Evolutionary conservation across 208 protist species (phyloP).

Genomic region (Crithidia acanthocephali): DNA sequence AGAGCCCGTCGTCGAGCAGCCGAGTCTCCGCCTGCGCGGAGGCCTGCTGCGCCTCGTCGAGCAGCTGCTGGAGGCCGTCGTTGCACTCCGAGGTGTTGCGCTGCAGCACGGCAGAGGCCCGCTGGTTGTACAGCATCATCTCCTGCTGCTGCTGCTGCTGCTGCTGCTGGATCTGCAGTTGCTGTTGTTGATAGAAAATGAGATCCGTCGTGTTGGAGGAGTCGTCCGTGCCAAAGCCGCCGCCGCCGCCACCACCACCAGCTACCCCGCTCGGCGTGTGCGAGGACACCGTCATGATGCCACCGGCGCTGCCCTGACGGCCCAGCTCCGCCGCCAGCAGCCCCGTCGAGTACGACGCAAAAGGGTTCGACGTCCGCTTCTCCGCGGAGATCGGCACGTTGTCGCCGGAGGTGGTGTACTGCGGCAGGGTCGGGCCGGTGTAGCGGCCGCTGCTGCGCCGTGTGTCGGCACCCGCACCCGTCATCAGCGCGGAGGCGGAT

Average conservation of each 20-base stretch:
- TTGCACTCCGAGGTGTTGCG: neutral
- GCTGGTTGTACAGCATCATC: neutral
- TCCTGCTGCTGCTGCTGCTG: neutral
- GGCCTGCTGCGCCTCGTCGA: constrained; percentile 35
- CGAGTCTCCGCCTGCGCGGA: constrained; percentile 48
- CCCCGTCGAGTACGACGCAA: constrained; percentile 6
- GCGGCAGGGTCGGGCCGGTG: neutral
- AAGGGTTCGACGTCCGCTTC: constrained; percentile 11
- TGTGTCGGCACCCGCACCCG: neutral
- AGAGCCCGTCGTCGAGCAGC: constrained; percentile 53
- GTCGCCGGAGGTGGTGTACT: constrained; percentile 6
- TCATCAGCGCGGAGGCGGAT: neutral
- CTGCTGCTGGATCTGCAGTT: no score
- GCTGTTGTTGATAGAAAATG: neutral
- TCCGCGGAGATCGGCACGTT: neutral
- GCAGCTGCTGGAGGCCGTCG: constrained; percentile 20
- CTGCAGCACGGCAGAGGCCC: neutral
- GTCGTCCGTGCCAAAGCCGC: neutral
- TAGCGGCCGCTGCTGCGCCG: constrained; percentile 12
- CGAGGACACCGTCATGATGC: neutral
- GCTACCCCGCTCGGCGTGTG: neutral
- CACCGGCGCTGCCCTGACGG: neutral
- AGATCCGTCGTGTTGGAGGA: neutral
- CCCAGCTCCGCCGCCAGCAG: neutral
- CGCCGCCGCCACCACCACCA: neutral